A percentile compares a stretch with the other conserved stretches of the same genome.
Conservation (phyloP, 306 rosid genomes). For the Prunus salicina region DNA sequence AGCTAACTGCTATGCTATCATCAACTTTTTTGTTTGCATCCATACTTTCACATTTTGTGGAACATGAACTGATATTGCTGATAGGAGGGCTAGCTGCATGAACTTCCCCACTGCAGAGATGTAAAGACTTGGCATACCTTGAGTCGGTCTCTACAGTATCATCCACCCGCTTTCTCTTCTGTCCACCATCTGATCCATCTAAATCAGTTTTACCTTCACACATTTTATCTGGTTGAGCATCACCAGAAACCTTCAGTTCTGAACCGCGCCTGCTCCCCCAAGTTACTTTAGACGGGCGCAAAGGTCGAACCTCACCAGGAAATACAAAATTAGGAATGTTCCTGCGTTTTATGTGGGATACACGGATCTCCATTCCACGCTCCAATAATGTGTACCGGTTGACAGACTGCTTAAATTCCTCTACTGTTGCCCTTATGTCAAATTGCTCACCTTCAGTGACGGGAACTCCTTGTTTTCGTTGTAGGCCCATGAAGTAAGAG, state of each 20-base stretch:
- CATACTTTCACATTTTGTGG: slow-evolving; percentile 39
- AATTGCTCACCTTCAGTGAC: slow-evolving; percentile 67
- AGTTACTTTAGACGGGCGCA: slow-evolving; percentile 45
- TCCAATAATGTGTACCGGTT: slow-evolving; percentile 51
- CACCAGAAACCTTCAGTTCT: slow-evolving; percentile 55
- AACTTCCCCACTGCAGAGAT: slow-evolving; percentile 36
- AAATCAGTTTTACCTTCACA: slow-evolving; percentile 38
- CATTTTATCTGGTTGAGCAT: slow-evolving; percentile 42
- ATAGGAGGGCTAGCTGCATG: slow-evolving; percentile 42
- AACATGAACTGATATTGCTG: slow-evolving; percentile 41
- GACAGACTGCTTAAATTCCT: slow-evolving; percentile 71
- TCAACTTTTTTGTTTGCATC: slow-evolving; percentile 40
- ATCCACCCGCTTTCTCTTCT: slow-evolving; percentile 66
- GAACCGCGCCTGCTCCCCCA: slow-evolving; percentile 56
- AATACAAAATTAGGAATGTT: slow-evolving; percentile 75
- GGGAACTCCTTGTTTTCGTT: slow-evolving; percentile 76
- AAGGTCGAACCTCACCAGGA: slow-evolving; percentile 76
- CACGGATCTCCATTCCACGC: slow-evolving; percentile 76
- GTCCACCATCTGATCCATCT: slow-evolving; percentile 44
- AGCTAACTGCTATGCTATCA: slow-evolving; percentile 4
- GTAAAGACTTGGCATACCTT: slow-evolving; percentile 38
- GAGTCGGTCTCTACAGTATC: slow-evolving; percentile 39
- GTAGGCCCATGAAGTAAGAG: slow-evolving; percentile 94
- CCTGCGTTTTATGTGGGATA: slow-evolving; percentile 75
- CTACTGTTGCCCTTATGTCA: slow-evolving; percentile 78